These are phyloP conservation scores for Sclerotinia spermophila DNA, from an alignment of 2,329 filamentous ascomycete genomes.

Conservation along the genomic window DNA sequence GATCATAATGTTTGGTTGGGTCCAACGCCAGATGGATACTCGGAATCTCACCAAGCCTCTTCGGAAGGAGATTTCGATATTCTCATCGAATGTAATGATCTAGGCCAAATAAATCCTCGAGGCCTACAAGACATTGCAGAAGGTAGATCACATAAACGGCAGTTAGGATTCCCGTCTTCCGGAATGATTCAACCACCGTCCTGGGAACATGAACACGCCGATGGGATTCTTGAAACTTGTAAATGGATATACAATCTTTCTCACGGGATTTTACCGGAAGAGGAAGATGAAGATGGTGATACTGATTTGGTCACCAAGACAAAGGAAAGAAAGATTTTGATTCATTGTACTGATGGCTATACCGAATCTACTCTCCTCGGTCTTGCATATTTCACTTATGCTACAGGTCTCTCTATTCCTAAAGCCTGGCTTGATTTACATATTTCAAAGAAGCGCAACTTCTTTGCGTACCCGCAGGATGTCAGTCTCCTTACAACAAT, in stretches of 20 bases:
- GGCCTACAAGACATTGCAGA: conserved; percentile 62
- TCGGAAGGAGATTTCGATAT: conserved; percentile 67
- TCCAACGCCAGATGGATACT: conserved; percentile 66
- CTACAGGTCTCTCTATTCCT: conserved; percentile 73
- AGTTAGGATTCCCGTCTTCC: conserved; percentile 78
- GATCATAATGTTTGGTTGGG: conserved; percentile 87
- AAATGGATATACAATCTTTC: conserved; percentile 79
- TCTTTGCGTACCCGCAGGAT: conserved; percentile 93
- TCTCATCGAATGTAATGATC: conserved; percentile 83
- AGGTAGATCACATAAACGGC: conserved; percentile 40
- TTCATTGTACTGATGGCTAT: conserved; percentile 94
- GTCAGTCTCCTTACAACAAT: conserved; percentile 77
- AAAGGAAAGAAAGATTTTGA: conserved; percentile 63
- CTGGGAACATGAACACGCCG: conserved; percentile 77
- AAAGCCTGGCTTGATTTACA: conserved; percentile 88
- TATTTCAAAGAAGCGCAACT: conserved; percentile 76
- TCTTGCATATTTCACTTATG: conserved; percentile 91
- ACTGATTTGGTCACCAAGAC: conserved; percentile 46
- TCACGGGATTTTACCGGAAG: conserved; percentile 23
- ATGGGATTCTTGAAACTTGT: conserved; percentile 80
- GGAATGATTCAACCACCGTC: conserved; percentile 86
- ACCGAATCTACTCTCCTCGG: conserved; percentile 89
- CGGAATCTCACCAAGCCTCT: conserved; percentile 41
- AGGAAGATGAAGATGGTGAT: conserved; percentile 51
- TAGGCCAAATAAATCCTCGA: conserved; percentile 71